phyloP scores from a whole-genome alignment of 352 stramenopile species.

The Globisporangium solare region DNA sequence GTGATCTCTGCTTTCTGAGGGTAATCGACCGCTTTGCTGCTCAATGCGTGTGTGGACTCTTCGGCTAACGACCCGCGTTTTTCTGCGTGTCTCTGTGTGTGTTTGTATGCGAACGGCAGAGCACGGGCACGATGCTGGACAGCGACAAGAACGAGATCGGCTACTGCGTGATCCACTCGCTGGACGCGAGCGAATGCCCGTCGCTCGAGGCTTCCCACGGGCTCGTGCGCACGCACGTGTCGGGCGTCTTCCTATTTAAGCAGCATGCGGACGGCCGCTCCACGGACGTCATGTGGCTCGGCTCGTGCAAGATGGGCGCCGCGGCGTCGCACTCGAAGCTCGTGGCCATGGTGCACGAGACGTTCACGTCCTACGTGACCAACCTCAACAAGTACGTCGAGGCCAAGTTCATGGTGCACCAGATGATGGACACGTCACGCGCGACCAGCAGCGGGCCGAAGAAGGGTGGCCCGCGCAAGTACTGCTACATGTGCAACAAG shows the following conservation, averaged over 20 bases:
- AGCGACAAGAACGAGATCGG: conserved; percentile 39
- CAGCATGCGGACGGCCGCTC: conserved; percentile 29
- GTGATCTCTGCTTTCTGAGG: conserved; percentile 55
- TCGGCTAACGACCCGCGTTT: no score
- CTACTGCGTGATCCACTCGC: conserved; percentile 52
- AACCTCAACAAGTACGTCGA: conserved; percentile 62
- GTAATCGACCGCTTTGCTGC: conserved; percentile 13
- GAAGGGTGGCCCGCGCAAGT: conserved; percentile 40
- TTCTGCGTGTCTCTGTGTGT: no score
- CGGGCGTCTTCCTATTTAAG: conserved; percentile 56
- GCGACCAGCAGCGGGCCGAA: not conserved
- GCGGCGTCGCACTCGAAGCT: conserved; percentile 35
- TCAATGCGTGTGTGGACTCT: not conserved
- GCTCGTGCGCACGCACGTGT: conserved; percentile 46
- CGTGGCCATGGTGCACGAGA: conserved; percentile 45
- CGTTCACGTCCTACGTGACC: conserved; percentile 45
- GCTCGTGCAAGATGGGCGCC: conserved; percentile 32
- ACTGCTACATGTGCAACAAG: conserved; percentile 66
- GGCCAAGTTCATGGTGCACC: conserved; percentile 51
- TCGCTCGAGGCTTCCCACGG: conserved; percentile 49
- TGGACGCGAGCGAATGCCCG: conserved; percentile 48
- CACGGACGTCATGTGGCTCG: conserved; percentile 56
- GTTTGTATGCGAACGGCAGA: no score
- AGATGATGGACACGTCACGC: conserved; percentile 46
- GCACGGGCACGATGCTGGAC: conserved; percentile 44